Evolutionary conservation across 495 filamentous ascomycete species (phyloP), one percentile per base, ranked within the genome.

Genomic region (Penicillium salamii): DNA sequence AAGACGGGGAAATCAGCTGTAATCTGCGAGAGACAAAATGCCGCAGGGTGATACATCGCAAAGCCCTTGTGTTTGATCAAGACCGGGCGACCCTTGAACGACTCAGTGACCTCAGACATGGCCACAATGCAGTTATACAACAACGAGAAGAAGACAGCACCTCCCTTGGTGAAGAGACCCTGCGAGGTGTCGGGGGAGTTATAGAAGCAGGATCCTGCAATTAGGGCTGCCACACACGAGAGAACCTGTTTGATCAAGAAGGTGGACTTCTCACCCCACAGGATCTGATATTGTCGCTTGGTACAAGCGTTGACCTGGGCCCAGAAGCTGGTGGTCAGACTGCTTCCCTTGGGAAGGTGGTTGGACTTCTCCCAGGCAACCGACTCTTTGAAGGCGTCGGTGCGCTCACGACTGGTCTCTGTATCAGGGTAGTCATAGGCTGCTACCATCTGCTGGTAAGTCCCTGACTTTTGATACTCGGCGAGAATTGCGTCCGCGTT

Each of bases 51-150:
- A 61, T 86, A 88, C 57, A 89, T 84, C 11, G 81, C 82, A 58
- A 89, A 90, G 17, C 72, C 71, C 58, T 86, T 85, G 63, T 92
- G 88, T 48, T 90, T 89, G 40, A 85, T 75, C 20, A 91, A 63
- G 35, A 91, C 82, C 3, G 83, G 86, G 15, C 86, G 79, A 0
- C 80, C 78, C 9, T 76, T 71, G 58, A 89, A 89, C 0, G 86
- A 84, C 18, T 83, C 75, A 19, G 81, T 87, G 14, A 89, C 74
- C 59, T 91, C 88, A 4, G 84, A 76, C 46, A 91, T 73, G 8
- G 88, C 82, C 11, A 89, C 68, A 26, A 90, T 76, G 38, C 80
- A 79, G 55, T 88, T 87, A 65, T 89, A 90, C 21, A 92, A 64
- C 3, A 90, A 57, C 23, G 82, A 72, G 60, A 90, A 88, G 71